Evolutionary conservation across 768 basidiomycete genomes (phyloP), one percentile per base, ranked within the genome.

Genomic region (Collybia sp.): DNA sequence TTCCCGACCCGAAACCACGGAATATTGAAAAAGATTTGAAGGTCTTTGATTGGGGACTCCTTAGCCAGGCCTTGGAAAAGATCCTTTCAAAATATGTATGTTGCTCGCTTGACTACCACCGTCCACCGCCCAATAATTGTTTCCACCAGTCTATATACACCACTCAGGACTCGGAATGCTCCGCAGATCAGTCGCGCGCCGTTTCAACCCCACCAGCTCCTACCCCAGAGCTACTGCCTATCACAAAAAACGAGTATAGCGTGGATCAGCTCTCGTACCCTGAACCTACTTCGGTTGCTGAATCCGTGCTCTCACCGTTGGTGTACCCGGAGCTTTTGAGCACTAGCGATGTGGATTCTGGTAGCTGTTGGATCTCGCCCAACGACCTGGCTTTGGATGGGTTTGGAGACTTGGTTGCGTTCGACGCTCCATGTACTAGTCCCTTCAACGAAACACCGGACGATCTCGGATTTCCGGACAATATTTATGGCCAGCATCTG

Each of bases 21-120:
- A 94, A 93, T 61, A 99, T 98, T 51, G 95, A 97, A 60, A 97
- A 98, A 73, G 93, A 97, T 58, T 77, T 99, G 58, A 91, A 91
- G 62, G 85, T 90, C 6, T 91, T 91, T 54, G 78, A 81, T 34
- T 91, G 88, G 88, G 71, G 70, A 20, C 62, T 77, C 38, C 70
- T 91, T n/a, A 75, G 75, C 13, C 78, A 82, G 51, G 86, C 87
- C 0, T 63, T 91, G 43, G 82, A 86, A 40, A 90, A 88, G 62
- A 87, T 90, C 47, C 70, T 89, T 16, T 82, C 83, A 3, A 88
- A 88, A 90, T 91, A 90, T 58, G 88, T 89, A 55, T 54, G 85
- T 72, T 18, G 0, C 17, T 3, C n/a, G 25, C 35, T 42, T 45
- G n/a, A 12, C 43, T 16, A 16, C 47, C 30, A 17, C 16, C 18